Conservation (phyloP, 129 eudicot genomes). For the Lonicera japonica region DNA sequence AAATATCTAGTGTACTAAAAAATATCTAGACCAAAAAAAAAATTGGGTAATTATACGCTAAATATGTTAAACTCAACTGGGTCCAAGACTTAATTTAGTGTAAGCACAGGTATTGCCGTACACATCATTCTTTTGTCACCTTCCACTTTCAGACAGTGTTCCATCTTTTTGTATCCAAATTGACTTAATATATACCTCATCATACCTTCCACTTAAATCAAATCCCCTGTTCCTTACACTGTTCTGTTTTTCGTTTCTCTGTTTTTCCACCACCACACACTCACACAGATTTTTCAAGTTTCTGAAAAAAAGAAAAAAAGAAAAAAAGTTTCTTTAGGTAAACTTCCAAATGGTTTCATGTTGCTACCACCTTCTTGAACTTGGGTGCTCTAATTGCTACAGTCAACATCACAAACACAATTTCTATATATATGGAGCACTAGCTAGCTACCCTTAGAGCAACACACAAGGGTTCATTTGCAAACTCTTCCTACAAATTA, state of each 20-base stretch:
- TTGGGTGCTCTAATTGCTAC: constrained; percentile 24
- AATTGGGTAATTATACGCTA: too few relatives aligned
- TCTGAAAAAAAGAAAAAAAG: neutral
- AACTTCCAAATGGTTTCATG: neutral
- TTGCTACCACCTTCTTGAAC: constrained; percentile 13
- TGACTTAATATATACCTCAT: constrained; percentile 18
- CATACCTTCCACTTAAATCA: constrained; percentile 19
- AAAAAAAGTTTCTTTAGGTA: neutral
- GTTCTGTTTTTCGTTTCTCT: neutral
- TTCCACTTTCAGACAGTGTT: constrained; percentile 19
- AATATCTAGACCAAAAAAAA: too few relatives aligned
- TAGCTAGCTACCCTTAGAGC: constrained; percentile 6
- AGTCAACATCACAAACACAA: constrained; percentile 12
- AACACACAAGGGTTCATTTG: neutral
- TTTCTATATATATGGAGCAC: constrained; percentile 24
- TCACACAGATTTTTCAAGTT: neutral
- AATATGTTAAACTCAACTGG: too few relatives aligned
- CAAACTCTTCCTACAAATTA: neutral
- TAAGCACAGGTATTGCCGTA: too few relatives aligned
- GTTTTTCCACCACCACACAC: neutral
- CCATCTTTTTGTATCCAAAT: constrained; percentile 7
- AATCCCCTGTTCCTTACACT: neutral
- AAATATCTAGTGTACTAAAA: too few relatives aligned
- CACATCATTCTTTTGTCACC: constrained; percentile 19
- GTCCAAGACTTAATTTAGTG: too few relatives aligned